Conservation (phyloP, 148 eudicot genomes). For the Gaultheria prostrata region DNA sequence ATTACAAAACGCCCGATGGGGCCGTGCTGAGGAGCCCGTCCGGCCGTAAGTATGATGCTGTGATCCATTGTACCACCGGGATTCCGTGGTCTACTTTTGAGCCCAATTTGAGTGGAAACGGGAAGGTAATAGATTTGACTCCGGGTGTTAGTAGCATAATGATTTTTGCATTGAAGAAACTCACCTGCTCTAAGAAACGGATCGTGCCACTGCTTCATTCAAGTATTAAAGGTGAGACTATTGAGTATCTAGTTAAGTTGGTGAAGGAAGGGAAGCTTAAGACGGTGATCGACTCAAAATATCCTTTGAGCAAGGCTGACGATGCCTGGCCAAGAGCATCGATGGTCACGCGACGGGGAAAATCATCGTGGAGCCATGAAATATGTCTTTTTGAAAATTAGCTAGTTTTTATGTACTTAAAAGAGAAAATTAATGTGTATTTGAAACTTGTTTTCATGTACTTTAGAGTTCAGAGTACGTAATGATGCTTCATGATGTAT, state of each 20-base stretch:
- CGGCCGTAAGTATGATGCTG: slow-evolving; percentile 46
- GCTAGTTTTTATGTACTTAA: no score
- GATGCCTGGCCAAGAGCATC: slow-evolving; percentile 59
- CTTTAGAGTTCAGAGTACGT: no score
- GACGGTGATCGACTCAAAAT: slow-evolving; percentile 37
- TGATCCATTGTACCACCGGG: slow-evolving; percentile 37
- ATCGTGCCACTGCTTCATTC: slow-evolving; percentile 30
- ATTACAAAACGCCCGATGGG: slow-evolving; percentile 54
- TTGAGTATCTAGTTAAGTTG: slow-evolving; percentile 41
- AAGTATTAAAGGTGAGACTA: slow-evolving; percentile 34
- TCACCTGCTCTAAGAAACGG: slow-evolving; percentile 46
- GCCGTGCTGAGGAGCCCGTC: slow-evolving; percentile 54
- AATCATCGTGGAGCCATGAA: slow-evolving; percentile 41
- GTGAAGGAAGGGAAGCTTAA: slow-evolving; percentile 59
- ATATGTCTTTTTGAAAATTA: neutral
- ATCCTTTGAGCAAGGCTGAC: slow-evolving; percentile 47
- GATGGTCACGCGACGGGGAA: slow-evolving; percentile 64
- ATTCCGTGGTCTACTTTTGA: slow-evolving; percentile 53
- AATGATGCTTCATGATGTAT: neutral
- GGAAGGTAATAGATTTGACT: slow-evolving; percentile 52
- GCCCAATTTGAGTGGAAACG: slow-evolving; percentile 39
- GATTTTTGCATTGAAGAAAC: slow-evolving; percentile 38
- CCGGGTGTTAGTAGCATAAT: slow-evolving; percentile 28
- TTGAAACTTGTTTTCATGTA: neutral
- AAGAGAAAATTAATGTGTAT: no score